Conservation (phyloP, 176 grass and related monocot species). For the Juncus effusus region DNA sequence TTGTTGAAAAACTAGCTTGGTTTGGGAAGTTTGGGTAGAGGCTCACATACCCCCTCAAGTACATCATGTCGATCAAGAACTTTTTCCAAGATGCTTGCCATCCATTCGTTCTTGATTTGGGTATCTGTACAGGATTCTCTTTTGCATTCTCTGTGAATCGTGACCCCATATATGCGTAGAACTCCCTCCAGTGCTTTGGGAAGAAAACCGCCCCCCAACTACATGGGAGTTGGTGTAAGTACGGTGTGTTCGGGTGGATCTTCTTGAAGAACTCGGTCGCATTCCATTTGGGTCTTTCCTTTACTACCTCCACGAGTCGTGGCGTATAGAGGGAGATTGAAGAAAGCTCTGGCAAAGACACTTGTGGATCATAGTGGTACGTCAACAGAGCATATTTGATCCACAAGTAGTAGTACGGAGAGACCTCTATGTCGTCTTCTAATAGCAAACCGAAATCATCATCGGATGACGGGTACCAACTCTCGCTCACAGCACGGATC, state of each 20-base stretch:
- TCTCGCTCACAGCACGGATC: conserved; percentile 95
- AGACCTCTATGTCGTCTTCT: conserved; percentile 98
- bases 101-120: conserved; percentile 75
- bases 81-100: conserved; percentile 99
- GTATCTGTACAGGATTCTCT: conserved; percentile 84
- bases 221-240: conserved; percentile 94
- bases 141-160: conserved; percentile 88
- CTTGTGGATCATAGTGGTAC: conserved; percentile 76
- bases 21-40: conserved; percentile 90
- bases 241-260: conserved; percentile 79
- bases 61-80: conserved; percentile 99
- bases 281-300: conserved; percentile 83
- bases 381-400: conserved; percentile 84
- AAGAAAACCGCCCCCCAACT: conserved; percentile 99
- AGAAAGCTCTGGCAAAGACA: conserved; percentile 67
- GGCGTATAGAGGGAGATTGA: conserved; percentile 99
- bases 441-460: conserved; percentile 88
- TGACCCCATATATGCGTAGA: conserved; percentile 91
- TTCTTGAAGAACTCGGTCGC: conserved; percentile 65
- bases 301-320: conserved; percentile 75
- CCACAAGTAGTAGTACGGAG: conserved; percentile 96
- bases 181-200: conserved; percentile 98
- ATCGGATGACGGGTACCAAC: conserved; percentile 77
- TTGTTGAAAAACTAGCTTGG: conserved; percentile 93
- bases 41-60: conserved; percentile 73